Base-by-base conservation (phyloP, 352 stramenopile genomes). In the Pythium brachiatum region DNA sequence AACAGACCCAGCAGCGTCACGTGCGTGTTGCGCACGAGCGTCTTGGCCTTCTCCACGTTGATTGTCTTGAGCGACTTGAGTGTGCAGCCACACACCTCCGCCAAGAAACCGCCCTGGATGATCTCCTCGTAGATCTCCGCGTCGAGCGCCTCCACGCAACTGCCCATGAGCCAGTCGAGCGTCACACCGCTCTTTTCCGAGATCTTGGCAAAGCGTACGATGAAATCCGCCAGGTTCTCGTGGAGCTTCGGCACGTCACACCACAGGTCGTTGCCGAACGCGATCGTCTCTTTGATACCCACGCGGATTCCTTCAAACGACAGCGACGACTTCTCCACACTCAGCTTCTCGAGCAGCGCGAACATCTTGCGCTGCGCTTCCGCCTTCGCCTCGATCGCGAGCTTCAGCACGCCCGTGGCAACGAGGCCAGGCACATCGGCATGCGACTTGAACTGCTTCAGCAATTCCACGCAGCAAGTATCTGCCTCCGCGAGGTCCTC, bases 161-260 rank as follows among this genome's bases (percentile, higher is more conserved):
- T 64, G 41, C 80, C 76, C 15, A 92, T 53, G 27, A 94, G 27
- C 83, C 83, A 94, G 50, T 93, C 78, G 53, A 92, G 57, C 15
- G 80, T 83, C 51, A 93, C 68, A 7, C 76, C 75, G 7, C 72
- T 90, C n/a, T 72, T 53, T 25, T 73, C 58, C 11, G 82, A 88
- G 47, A 87, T 55, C 57, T 79, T 78, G 51, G 90, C 82, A 57
- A 93, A 92, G 13, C 79, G 78, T n/a, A 77, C 69, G n/a, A 88
- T 57, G 48, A 94, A 78, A 41, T 78, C 60, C n/a, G 79, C 78
- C 27, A 92, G 69, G 64, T 93, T 77, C 41, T 92, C 80, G 56
- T 88, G 79, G 6, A 91, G 73, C 73, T 91, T 94, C 2, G 86
- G 86, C 13, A 94, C 86, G 56, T 94, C 86, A 52, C 83, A 94